phyloP scores from a whole-genome alignment of 1,284 basidiomycete genomes.

The Melampsora americana region DNA sequence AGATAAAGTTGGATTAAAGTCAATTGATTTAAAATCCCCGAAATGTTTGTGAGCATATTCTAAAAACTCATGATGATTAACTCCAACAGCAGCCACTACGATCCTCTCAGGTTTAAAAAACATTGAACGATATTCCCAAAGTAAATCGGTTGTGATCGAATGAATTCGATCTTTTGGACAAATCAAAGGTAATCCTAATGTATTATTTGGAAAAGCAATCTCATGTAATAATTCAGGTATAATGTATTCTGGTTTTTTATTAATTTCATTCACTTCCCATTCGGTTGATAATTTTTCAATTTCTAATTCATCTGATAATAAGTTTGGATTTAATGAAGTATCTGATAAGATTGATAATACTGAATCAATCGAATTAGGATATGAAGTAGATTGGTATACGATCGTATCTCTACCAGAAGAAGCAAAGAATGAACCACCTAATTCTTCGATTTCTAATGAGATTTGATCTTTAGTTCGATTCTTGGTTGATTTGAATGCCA shows the following conservation, averaged over 20 bases:
- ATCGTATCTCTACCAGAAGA: constrained; percentile 39
- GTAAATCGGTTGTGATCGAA: constrained; percentile 20
- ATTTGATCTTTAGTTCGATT: constrained; percentile 36
- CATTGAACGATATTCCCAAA: constrained; percentile 32
- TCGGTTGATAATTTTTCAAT: constrained; percentile 28
- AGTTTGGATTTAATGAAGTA: constrained; percentile 24
- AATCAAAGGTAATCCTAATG: constrained; percentile 39
- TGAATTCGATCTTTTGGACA: constrained; percentile 39
- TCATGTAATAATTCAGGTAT: constrained; percentile 41
- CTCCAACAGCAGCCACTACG: constrained; percentile 38
- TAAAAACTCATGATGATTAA: constrained; percentile 39
- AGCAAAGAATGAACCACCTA: constrained; percentile 42
- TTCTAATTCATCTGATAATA: constrained; percentile 17
- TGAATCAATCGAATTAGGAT: constrained; percentile 28
- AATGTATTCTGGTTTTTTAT: constrained; percentile 36
- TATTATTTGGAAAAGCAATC: constrained; percentile 38
- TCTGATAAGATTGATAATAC: constrained; percentile 32
- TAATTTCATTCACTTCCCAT: constrained; percentile 41
- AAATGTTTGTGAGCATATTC: constrained; percentile 16
- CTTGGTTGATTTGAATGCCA: constrained; percentile 38
- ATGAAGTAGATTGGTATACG: constrained; percentile 42
- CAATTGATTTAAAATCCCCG: constrained; percentile 23
- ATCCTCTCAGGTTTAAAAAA: constrained; percentile 40
- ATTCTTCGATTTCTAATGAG: constrained; percentile 27
- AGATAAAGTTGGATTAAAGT: not conserved